Evolutionary conservation across 176 grass and related monocot genomes (phyloP).

Genomic region (Poa pratensis): DNA sequence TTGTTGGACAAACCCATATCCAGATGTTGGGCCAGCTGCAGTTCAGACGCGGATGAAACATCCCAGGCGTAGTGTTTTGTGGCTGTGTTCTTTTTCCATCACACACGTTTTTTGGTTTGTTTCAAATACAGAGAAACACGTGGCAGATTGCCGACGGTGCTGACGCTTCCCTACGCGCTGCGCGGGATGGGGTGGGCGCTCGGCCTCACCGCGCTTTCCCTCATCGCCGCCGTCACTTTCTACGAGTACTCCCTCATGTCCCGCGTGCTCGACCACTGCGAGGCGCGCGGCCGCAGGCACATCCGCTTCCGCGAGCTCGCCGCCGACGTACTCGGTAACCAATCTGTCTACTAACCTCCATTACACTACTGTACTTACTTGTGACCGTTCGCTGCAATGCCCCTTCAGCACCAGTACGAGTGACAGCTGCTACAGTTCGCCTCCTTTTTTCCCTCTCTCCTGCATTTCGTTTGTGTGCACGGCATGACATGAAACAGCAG

Average conservation of each 20-base stretch:
- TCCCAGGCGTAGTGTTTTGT: too few species aligned
- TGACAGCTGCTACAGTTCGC: conserved; percentile 34
- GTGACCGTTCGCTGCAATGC: conserved; percentile 21
- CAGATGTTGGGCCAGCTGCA: too few species aligned
- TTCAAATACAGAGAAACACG: too few species aligned
- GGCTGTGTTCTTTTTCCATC: too few species aligned
- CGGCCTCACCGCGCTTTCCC: conserved; percentile 63
- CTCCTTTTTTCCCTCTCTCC: not conserved
- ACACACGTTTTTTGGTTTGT: too few species aligned
- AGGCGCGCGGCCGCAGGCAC: conserved; percentile 73
- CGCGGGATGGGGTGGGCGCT: conserved; percentile 84
- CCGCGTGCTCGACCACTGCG: conserved; percentile 93
- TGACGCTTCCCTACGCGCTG: conserved; percentile 92
- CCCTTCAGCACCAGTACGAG: not conserved
- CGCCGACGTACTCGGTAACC: conserved; percentile 80
- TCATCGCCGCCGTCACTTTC: conserved; percentile 71
- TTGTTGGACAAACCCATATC: too few species aligned
- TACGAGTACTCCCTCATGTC: conserved; percentile 95
- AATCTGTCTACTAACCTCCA: not conserved
- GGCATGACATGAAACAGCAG: not conserved
- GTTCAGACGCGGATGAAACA: too few species aligned
- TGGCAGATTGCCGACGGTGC: conserved; percentile 54
- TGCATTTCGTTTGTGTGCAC: conserved; percentile 16
- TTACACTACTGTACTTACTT: not conserved
- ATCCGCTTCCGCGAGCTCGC: conserved; percentile 98